Evolutionary conservation across 164 flowering plant genomes (phyloP).

Genomic region (Vitis labrusca): DNA sequence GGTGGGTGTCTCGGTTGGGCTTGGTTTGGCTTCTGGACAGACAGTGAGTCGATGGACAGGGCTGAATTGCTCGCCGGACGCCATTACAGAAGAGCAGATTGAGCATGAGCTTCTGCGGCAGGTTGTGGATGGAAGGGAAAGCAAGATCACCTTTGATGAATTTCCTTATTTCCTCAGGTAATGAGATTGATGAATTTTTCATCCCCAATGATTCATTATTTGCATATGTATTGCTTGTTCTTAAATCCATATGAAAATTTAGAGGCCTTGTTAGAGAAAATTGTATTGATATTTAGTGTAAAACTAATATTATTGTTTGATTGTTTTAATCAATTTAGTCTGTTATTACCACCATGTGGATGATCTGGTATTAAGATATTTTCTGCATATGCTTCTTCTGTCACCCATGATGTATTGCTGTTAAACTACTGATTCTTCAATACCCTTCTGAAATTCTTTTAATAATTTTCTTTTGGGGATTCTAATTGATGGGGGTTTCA

Average conservation of each 20-base stretch:
- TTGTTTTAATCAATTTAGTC: not conserved
- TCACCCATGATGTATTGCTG: no score
- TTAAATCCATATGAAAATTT: not conserved
- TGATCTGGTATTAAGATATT: not conserved
- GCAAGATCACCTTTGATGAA: slow-evolving; percentile 49
- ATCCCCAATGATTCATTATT: not conserved
- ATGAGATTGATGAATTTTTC: not conserved
- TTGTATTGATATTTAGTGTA: no score
- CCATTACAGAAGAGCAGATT: slow-evolving; percentile 42
- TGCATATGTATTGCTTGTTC: not conserved
- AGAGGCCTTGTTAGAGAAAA: not conserved
- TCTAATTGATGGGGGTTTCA: no score
- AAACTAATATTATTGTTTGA: not conserved
- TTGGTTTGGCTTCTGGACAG: slow-evolving; percentile 63
- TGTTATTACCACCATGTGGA: not conserved
- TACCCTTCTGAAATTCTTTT: no score
- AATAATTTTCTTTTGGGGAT: no score
- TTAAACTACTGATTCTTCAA: no score
- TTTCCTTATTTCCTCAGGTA: slow-evolving; percentile 71
- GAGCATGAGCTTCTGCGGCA: slow-evolving; percentile 50
- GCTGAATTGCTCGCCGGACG: slow-evolving; percentile 20
- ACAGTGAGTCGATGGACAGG: slow-evolving; percentile 48
- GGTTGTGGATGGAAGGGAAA: slow-evolving; percentile 50
- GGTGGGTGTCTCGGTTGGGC: slow-evolving; percentile 61
- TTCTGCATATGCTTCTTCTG: no score